These are phyloP conservation scores for Fusarium nelsonii DNA, from an alignment of 2,329 filamentous ascomycete genomes.

Conservation along the genomic window DNA sequence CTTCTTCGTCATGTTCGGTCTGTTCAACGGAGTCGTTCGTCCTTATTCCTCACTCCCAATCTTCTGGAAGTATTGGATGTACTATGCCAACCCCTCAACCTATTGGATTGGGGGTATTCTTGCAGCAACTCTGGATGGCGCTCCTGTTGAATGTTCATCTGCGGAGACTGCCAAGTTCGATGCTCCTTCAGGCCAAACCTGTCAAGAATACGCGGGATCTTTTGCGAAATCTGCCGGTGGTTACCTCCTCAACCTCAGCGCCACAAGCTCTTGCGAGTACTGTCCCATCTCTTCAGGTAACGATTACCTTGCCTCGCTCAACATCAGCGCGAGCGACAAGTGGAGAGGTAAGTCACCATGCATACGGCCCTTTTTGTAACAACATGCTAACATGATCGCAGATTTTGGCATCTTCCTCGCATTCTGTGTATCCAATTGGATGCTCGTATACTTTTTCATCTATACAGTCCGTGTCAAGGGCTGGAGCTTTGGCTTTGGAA, in stretches of 20 bases:
- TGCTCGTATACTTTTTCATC: conserved; percentile 80
- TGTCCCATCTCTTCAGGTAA: conserved; percentile 70
- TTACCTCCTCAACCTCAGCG: conserved; percentile 72
- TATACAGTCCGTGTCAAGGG: conserved; percentile 77
- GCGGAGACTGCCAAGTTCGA: conserved; percentile 62
- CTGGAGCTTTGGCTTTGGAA: conserved; percentile 77
- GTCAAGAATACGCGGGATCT: conserved; percentile 70
- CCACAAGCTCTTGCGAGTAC: conserved; percentile 73
- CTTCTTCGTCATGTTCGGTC: conserved; percentile 81
- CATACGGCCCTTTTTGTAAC: neutral
- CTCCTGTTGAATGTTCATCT: conserved; percentile 57
- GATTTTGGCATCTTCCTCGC: conserved; percentile 78
- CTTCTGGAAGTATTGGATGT: conserved; percentile 66
- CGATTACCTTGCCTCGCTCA: conserved; percentile 72
- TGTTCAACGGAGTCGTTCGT: conserved; percentile 83
- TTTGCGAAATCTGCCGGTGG: conserved; percentile 65
- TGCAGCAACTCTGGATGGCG: conserved; percentile 35
- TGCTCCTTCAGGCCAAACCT: conserved; percentile 73
- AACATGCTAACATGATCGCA: conserved; percentile 22
- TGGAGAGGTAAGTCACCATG: conserved; percentile 60
- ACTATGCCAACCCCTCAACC: conserved; percentile 41
- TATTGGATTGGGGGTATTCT: conserved; percentile 43
- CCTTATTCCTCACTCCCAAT: conserved; percentile 73
- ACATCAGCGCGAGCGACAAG: conserved; percentile 67
- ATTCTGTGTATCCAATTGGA: conserved; percentile 78